A percentile compares a stretch with the other conserved stretches of the same genome.
These are phyloP conservation scores for Aspergillus tanneri DNA, from an alignment of 2,329 filamentous ascomycete genomes.

Conservation along the genomic window DNA sequence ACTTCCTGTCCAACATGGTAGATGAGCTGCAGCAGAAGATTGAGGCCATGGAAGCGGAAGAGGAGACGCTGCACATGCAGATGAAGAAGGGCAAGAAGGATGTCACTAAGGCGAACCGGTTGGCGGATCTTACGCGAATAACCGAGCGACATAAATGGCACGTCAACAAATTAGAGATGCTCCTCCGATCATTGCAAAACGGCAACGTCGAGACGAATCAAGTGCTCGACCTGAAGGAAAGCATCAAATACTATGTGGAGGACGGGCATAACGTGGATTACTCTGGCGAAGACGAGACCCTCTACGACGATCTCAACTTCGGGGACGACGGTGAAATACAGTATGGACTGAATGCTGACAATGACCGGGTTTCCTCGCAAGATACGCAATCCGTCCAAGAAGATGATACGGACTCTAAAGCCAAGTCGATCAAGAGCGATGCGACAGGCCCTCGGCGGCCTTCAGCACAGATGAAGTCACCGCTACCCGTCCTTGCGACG, in stretches of 20 bases:
- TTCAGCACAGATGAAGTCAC: conserved; percentile 91
- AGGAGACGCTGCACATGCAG: conserved; percentile 78
- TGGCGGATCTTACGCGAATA: conserved; percentile 78
- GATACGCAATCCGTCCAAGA: conserved; percentile 91
- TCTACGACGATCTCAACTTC: conserved; percentile 92
- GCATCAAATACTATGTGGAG: conserved; percentile 91
- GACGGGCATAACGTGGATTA: conserved; percentile 87
- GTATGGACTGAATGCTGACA: conserved; percentile 76
- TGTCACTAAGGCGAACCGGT: conserved; percentile 75
- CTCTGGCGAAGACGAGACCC: conserved; percentile 80
- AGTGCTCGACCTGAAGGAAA: conserved; percentile 84
- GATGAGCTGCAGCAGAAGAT: conserved; percentile 93
- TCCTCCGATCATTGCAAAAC: conserved; percentile 88
- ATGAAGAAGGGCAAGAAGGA: conserved; percentile 96
- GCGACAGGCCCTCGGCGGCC: conserved; percentile 63
- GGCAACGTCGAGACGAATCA: conserved; percentile 83
- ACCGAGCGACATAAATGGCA: conserved; percentile 98
- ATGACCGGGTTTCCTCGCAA: conserved; percentile 89
- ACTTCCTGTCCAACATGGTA: conserved; percentile 83
- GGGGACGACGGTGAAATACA: conserved; percentile 81
- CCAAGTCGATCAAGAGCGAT: conserved; percentile 57
- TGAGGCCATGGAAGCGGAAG: conserved; percentile 86
- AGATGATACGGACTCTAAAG: conserved; percentile 67
- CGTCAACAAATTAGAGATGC: conserved; percentile 84
- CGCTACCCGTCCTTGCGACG: conserved; percentile 86